Evolutionary conservation across 441 rosid species (phyloP), one percentile per base, ranked within the genome.

Genomic region (Geranium incanum): DNA sequence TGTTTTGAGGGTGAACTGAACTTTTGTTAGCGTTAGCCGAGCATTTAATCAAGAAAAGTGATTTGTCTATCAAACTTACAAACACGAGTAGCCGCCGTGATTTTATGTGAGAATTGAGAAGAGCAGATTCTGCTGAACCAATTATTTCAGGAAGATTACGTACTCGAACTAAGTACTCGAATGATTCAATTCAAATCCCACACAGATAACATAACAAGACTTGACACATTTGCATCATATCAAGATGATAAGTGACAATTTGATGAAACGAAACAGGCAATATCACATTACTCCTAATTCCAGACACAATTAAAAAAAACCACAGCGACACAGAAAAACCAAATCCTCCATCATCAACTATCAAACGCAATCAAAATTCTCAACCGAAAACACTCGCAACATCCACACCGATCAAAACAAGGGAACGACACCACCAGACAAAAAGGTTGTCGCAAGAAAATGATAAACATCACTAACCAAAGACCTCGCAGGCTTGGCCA

Each of bases 401-500:
- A 55, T 15, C 62, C 1, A 50, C 59, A 50, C 59, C 12, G 16
- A 16, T 6, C 19, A 16, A 15, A 55, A n/a, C 16, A 55, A 52
- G 59, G 18, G 6, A 52, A n/a, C 52, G 37, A 2, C 23, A n/a
- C 6, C 21, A 67, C 28, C 12, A 4, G 37, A 4, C 19, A 15
- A 67, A 6, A 6, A 6, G 4, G 1, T 16, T 4, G 38, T 11
- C 5, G 11, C 52, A n/a, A 67, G 50, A 6, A 67, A 16, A 15
- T n/a, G 12, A 13, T 16, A 15, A 38, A 55, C 66, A 57, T 12
- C 36, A 78, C 96, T 77, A 72, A 92, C 99, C 91, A 71, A 92
- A 83, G 75, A 88, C 85, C 76, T 85, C 79, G 76, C 91, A 92
- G 57, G 99, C 99, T 68, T 89, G 87, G 43, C 59, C 79, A 74